Base-by-base conservation (phyloP, 2,329 filamentous ascomycete species). In the Pseudopithomyces chartarum region DNA sequence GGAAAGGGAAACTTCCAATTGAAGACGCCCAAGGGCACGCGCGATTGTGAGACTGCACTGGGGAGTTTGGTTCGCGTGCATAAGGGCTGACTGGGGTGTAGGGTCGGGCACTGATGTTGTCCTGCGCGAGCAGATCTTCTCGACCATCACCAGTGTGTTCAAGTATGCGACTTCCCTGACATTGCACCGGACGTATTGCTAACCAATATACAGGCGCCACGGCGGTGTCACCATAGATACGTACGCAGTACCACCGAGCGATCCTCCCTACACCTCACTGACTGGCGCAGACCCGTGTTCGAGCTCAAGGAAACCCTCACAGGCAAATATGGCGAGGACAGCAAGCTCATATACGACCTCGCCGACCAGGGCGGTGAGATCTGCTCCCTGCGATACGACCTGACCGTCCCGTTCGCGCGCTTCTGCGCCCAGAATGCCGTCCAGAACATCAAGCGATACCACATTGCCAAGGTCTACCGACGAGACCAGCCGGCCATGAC, bases 351-450 rank as follows among this genome's bases (percentile, higher is more conserved):
- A 78, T 96, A 96, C 79, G 90, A 96, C 74, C 84, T 95, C 62
- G 87, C 90, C 71, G 91, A 96, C 73, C 92, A 96, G 75, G 91
- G 92, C 68, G 91, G 92, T 62, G 92, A 96, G 80, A 81, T 92
- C 57, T 91, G 89, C 77, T 92, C 91, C 20, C 82, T 96, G 60
- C 87, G 92, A 68, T 96, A 95, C 78, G 92, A 96, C 71, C 79
- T 96, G 65, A 96, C 92, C 1, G 92, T 96, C 11, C 92, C 92
- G 32, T 95, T 97, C 71, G 93, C 94, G 60, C 88, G 93, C 70
- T 97, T 90, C 87, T 85, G 97, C 59, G 93, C 93, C 69, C 95
- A 96, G 91, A 96, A 96, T 78, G 84, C 88, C 62, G 84, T 96
- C 54, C 87, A 90, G 75, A 89, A 84, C 76, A 94, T 97, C 80